Evolutionary conservation across 2,329 filamentous ascomycete genomes (phyloP).

Genomic region (Paracoccidioides lutzii): DNA sequence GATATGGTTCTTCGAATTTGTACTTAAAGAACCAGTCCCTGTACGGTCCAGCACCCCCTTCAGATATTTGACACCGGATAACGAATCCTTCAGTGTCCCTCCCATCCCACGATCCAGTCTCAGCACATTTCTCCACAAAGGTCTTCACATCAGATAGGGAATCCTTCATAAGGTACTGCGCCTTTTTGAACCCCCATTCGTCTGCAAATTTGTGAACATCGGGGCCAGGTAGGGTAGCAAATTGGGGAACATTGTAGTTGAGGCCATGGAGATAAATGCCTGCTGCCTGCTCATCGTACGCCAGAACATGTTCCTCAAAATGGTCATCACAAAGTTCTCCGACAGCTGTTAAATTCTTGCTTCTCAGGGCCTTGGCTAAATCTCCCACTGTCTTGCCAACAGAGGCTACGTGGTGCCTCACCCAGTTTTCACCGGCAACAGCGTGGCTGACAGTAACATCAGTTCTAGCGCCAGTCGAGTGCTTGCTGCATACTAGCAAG

Average conservation of each 20-base stretch:
- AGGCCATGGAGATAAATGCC: constrained; percentile 93
- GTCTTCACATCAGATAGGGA: constrained; percentile 59
- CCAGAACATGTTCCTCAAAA: constrained; percentile 94
- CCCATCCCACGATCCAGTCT: constrained; percentile 79
- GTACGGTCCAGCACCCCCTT: constrained; percentile 42
- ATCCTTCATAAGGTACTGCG: constrained; percentile 64
- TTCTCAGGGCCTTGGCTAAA: constrained; percentile 60
- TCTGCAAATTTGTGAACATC: constrained; percentile 85
- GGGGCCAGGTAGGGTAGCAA: constrained; percentile 69
- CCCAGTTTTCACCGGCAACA: constrained; percentile 64
- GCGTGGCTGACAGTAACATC: constrained; percentile 71
- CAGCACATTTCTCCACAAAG: constrained; percentile 73
- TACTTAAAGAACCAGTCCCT: constrained; percentile 99
- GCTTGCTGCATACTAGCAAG: constrained; percentile 94
- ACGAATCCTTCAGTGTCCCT: constrained; percentile 96
- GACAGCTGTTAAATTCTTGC: constrained; percentile 83
- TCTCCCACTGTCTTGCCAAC: constrained; percentile 69
- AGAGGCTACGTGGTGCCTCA: constrained; percentile 63
- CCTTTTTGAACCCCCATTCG: constrained; percentile 86
- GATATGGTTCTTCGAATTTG: constrained; percentile 97
- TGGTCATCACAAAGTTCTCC: constrained; percentile 91
- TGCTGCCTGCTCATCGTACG: constrained; percentile 68
- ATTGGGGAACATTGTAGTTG: constrained; percentile 88
- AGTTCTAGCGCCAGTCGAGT: constrained; percentile 72
- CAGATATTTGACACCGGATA: constrained; percentile 64